Evolutionary conservation across 2,329 filamentous ascomycete genomes (phyloP), one percentile per base, ranked within the genome.

Genomic region (Scedosporium dehoogii): DNA sequence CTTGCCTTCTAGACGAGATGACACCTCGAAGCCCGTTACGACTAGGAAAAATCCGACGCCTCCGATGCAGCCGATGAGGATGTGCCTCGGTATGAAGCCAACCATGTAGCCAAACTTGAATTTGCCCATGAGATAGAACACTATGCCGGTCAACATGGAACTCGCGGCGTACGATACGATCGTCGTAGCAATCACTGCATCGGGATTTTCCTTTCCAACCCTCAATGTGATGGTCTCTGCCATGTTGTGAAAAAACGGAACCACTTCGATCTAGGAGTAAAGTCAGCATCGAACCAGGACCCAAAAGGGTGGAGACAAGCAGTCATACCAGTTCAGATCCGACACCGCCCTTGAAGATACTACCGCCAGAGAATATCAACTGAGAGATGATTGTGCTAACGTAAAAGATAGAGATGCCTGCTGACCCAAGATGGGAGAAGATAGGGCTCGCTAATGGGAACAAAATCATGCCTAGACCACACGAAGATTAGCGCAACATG

Each of bases 211-310:
- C 65, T 89, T 85, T 16, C 93, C 91, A 66, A 99, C 87, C 53
- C 83, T 80, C 14, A 80, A 79, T 67, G 94, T 86, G 70, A 97
- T 97, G 33, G 89, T 93, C 66, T 88, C 86, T 0, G 94, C 92
- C 93, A 99, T 99, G 70, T 93, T 96, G 76, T 99, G 94, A 73
- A 99, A 97, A 76, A 99, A 99, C 0, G 93, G 94, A 0, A 99
- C 93, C 1, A 97, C 93, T 76, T 99, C 94, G 67, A 97, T 99
- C 85, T 88, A 65, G 23, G 18, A 41, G 9, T 21, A 9, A 6
- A 21, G 59, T 56, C 3, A 55, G 29, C 7, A 29, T 42, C 6
- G 4, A 12, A 44, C 18, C 7, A 18, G 1, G 6, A 21, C 18
- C 6, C 1, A 10, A 6, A 18, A 23, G 6, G 23, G 33, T 3